Percentiles rank a stretch among this genome's conserved stretches.
Conservation (phyloP, 2,329 filamentous ascomycete species). For the Ambrosiella cleistominuta region DNA sequence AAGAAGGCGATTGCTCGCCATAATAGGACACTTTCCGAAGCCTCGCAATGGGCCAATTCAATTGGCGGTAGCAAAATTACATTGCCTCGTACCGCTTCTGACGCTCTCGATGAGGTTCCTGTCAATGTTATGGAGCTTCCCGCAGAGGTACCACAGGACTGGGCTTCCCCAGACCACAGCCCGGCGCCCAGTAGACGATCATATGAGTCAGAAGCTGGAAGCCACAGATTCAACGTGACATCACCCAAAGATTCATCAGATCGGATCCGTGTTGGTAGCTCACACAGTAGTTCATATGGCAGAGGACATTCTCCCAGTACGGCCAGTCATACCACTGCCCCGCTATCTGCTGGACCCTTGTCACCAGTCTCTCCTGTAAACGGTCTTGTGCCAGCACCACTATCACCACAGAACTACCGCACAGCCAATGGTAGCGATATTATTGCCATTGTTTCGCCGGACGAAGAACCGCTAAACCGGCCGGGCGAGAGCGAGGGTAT, state of each 20-base stretch:
- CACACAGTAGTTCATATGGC: conserved; percentile 5
- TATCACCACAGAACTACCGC: conserved; percentile 40
- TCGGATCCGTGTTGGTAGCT: conserved; percentile 20
- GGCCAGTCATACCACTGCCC: conserved; percentile 18
- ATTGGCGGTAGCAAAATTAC: conserved; percentile 5
- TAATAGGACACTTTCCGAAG: not conserved
- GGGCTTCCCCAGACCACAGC: conserved; percentile 21
- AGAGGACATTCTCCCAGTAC: conserved; percentile 16
- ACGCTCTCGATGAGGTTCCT: not conserved
- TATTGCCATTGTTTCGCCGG: conserved; percentile 43
- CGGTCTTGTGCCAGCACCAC: conserved; percentile 33
- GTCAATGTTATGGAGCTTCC: conserved; percentile 37
- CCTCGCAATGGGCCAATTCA: not conserved
- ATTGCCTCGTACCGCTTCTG: not conserved
- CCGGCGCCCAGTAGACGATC: conserved; percentile 30
- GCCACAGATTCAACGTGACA: conserved; percentile 22
- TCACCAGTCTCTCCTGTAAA: conserved; percentile 17
- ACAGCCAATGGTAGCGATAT: conserved; percentile 46
- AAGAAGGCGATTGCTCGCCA: conserved; percentile 51
- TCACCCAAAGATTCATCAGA: conserved; percentile 37
- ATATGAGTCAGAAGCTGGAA: conserved; percentile 39
- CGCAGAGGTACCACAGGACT: conserved; percentile 31
- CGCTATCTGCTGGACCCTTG: conserved; percentile 14
- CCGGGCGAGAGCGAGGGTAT: conserved; percentile 13
- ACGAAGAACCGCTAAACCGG: conserved; percentile 33